These are phyloP conservation scores for Coemansia sp. DNA, from an alignment of 192 early-diverging fungal genomes.

Conservation along the genomic window DNA sequence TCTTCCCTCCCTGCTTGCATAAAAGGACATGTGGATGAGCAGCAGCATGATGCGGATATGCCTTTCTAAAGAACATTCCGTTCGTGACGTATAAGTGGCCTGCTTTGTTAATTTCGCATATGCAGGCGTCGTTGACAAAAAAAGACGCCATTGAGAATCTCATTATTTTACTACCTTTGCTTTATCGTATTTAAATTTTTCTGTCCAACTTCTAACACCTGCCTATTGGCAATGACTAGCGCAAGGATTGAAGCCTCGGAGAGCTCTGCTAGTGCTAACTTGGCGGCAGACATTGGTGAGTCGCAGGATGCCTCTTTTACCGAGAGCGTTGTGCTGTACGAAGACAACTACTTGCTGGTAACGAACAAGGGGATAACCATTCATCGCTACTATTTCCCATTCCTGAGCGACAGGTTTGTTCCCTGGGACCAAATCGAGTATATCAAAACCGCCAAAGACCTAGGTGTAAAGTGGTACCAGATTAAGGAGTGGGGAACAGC, in stretches of 20 bases:
- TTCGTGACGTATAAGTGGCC: neutral
- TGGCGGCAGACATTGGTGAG: neutral
- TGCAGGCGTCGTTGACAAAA: neutral
- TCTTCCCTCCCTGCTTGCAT: neutral
- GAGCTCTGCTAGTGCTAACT: neutral
- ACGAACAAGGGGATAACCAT: slow-evolving; percentile 10
- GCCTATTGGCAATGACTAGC: neutral
- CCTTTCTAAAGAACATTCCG: neutral
- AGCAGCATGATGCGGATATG: neutral
- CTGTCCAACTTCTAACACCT: neutral
- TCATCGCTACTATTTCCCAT: slow-evolving; percentile 23
- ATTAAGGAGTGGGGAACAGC: slow-evolving; percentile 19
- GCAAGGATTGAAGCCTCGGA: neutral
- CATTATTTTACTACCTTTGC: neutral
- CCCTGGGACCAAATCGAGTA: slow-evolving; percentile 15
- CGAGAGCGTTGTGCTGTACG: slow-evolving; percentile 8
- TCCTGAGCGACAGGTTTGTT: slow-evolving; percentile 1
- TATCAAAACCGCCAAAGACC: slow-evolving; percentile 13
- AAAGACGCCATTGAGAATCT: neutral
- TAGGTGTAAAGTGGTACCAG: slow-evolving; percentile 13
- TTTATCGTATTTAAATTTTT: neutral
- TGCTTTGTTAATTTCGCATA: neutral
- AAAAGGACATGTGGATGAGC: no score
- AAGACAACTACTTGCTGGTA: slow-evolving; percentile 13
- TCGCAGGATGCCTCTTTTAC: neutral